Evolutionary conservation across 202 grass and related monocot genomes (phyloP).

Genomic region (Carex arenaria): DNA sequence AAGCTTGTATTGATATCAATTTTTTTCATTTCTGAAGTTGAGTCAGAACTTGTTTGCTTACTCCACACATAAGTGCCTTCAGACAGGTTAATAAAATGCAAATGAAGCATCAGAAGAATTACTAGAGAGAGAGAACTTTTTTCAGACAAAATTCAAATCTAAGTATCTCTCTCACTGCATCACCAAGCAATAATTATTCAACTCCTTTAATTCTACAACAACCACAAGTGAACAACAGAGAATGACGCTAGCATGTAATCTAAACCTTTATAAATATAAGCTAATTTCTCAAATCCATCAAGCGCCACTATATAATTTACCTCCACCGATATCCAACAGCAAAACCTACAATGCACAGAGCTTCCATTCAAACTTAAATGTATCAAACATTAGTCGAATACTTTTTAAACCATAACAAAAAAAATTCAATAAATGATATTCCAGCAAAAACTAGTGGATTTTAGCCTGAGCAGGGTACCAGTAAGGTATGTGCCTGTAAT

Average conservation of each 20-base stretch:
- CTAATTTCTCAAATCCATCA: not conserved
- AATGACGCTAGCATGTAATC: not conserved
- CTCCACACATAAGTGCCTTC: not conserved
- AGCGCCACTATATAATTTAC: not conserved
- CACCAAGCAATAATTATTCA: conserved; percentile 8
- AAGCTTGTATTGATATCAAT: not conserved
- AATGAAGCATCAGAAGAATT: too few species aligned
- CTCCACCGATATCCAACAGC: not conserved
- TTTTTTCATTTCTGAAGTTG: not conserved
- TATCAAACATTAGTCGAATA: not conserved
- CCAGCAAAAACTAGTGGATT: not conserved
- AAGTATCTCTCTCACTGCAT: not conserved
- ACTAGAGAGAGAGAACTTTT: not conserved
- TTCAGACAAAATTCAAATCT: conserved; percentile 5
- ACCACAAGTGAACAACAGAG: conserved; percentile 4
- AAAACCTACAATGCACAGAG: conserved; percentile 3
- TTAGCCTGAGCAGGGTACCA: not conserved
- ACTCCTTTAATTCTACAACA: conserved; percentile 11
- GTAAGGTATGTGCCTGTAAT: not conserved
- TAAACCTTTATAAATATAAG: conserved; percentile 8
- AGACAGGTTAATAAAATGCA: not conserved
- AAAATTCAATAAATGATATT: not conserved
- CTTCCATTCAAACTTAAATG: not conserved
- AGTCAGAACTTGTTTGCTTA: not conserved
- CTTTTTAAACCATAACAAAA: not conserved